Evolutionary conservation across 2,329 filamentous ascomycete genomes (phyloP).

Genomic region (Thyridium curvatum): DNA sequence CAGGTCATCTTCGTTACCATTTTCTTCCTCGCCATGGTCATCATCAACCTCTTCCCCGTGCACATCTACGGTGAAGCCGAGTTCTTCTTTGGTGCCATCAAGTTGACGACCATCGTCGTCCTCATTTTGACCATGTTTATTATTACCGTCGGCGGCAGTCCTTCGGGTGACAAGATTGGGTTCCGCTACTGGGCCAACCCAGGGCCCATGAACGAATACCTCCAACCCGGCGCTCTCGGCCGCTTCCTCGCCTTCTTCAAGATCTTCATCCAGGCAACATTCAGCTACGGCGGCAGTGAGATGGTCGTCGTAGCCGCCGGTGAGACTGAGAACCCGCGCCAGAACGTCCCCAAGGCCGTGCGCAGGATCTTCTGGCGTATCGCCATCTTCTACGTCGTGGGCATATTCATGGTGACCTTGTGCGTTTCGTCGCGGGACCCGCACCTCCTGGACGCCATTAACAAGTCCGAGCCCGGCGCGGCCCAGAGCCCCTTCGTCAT

Average conservation of each 20-base stretch:
- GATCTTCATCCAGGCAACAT: conserved; percentile 28
- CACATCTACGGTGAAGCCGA: conserved; percentile 10
- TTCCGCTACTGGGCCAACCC: conserved; percentile 39
- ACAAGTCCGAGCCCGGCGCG: conserved; percentile 17
- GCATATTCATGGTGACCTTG: conserved; percentile 21
- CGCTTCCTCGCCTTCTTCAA: conserved; percentile 36
- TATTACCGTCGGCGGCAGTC: conserved; percentile 39
- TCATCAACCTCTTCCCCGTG: conserved; percentile 5
- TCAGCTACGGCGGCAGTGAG: conserved; percentile 8
- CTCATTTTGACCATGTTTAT: conserved; percentile 43
- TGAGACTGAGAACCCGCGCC: conserved; percentile 11
- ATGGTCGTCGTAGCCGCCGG: conserved; percentile 10
- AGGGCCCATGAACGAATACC: conserved; percentile 34
- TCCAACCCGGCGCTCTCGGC: conserved; percentile 27
- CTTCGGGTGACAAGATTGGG: conserved; percentile 33
- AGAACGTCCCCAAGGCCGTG: conserved; percentile 9
- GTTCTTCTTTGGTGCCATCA: conserved; percentile 20
- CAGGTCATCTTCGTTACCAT: conserved; percentile 1
- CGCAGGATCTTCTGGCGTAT: conserved; percentile 22
- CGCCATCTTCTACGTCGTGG: conserved; percentile 21
- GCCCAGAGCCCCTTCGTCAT: conserved; percentile 40
- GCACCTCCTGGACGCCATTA: conserved; percentile 21
- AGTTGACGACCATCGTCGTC: conserved; percentile 41
- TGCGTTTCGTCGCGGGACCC: conserved; percentile 18
- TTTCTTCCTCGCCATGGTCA: conserved; percentile 2